Evolutionary conservation across 768 basidiomycete genomes (phyloP), one percentile per base, ranked within the genome.

Genomic region (Amanita fuliginea): DNA sequence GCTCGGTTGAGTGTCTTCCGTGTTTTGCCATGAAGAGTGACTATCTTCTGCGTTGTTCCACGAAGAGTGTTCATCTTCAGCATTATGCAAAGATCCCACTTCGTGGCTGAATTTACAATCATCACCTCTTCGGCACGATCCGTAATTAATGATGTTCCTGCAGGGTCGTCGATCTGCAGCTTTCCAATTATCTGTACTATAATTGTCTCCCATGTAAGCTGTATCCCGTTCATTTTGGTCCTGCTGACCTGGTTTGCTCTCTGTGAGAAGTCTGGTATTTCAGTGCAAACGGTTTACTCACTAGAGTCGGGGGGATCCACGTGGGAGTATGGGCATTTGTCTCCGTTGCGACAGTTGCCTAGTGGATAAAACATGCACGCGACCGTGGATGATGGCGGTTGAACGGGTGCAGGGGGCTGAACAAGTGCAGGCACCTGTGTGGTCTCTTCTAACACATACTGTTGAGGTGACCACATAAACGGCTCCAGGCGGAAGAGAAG

Each of bases 281-380:
- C 28, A n/a, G 16, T 33, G 8, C 4, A 11, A 33, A 33, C 0
- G 21, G n/a, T 19, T 34, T 45, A 35, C 46, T 47, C 22, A 47
- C 46, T 22, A 30, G 24, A 9, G 3, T 40, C 22, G 26, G 59
- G 54, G 24, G 55, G 57, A 9, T 61, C 60, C 2, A 57, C 46
- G 37, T 71, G 70, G 14, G 53, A 51, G 47, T 60, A 73, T 19
- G 67, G 66, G 49, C 71, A 73, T 9, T 50, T 35, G 21, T 57
- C 60, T 14, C 68, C 69, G 51, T 73, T 71, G 13, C 57, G 63
- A 54, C 71, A 73, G 36, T 55, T 68, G 10, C 69, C 67, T 13
- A 62, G 49, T 6, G 63, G 60, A 52, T 64, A 70, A 47, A 68
- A 72, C 24, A 52, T 52, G 54, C 70, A 71, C 9, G 56, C 28